phyloP scores from a whole-genome alignment of 2,329 filamentous ascomycete genomes.

The Aspergillus sojae region DNA sequence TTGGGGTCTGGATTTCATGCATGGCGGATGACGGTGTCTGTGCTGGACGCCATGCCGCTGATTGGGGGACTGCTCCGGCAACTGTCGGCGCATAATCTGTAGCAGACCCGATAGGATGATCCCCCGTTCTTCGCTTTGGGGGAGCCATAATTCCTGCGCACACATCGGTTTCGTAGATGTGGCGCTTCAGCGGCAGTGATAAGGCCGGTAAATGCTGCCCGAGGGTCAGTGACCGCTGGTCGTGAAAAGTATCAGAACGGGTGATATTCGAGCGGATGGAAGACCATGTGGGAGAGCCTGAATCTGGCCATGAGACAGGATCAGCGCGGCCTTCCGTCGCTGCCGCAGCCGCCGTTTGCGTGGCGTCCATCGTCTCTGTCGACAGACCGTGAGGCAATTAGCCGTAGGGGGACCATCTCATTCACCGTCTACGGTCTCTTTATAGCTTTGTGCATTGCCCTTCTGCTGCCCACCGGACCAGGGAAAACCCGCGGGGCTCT shows the following conservation, averaged over 20 bases:
- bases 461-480: not conserved
- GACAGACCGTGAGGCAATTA: not conserved
- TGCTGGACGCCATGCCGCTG: no score
- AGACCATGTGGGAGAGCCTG: not conserved
- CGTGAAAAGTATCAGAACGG: not conserved
- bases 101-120: not conserved
- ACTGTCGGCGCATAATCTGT: no score
- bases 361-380: not conserved
- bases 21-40: no score
- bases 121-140: not conserved
- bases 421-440: not conserved
- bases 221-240: not conserved
- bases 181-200: not conserved
- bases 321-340: not conserved
- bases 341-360: not conserved
- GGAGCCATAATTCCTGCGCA: not conserved
- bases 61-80: no score
- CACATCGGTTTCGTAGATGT: not conserved
- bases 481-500: not conserved
- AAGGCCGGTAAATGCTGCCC: not conserved
- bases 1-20: no score
- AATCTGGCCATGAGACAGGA: not conserved
- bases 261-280: not conserved
- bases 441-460: not conserved
- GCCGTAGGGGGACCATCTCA: not conserved